Conservation (phyloP, 2,329 filamentous ascomycete species). For the Fusarium lyarnte region DNA sequence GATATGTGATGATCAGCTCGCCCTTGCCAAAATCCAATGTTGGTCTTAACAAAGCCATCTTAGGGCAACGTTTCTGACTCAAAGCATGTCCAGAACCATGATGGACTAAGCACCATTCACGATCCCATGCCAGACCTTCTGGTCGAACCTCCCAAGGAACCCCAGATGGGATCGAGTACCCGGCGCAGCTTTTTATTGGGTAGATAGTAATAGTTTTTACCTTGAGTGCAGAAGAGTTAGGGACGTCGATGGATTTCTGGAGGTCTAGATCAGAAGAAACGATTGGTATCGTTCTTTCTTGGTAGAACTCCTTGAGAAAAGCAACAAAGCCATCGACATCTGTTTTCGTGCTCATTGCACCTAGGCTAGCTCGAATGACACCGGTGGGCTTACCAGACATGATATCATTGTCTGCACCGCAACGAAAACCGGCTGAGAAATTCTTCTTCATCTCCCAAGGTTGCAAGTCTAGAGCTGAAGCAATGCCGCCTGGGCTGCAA, state of each 20-base stretch:
- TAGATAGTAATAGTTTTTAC: slow-evolving; percentile 79
- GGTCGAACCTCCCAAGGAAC: slow-evolving; percentile 78
- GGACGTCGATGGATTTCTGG: not conserved
- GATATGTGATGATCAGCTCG: slow-evolving; percentile 68
- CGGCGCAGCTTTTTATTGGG: slow-evolving; percentile 93
- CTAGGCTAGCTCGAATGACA: slow-evolving; percentile 84
- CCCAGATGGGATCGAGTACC: slow-evolving; percentile 73
- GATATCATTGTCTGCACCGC: slow-evolving; percentile 84
- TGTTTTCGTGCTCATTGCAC: slow-evolving; percentile 83
- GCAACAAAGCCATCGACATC: slow-evolving; percentile 78
- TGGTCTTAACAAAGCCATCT: slow-evolving; percentile 86
- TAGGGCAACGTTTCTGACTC: slow-evolving; percentile 87
- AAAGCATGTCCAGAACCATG: slow-evolving; percentile 84
- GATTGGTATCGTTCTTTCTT: slow-evolving; percentile 16
- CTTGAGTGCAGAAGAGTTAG: slow-evolving; percentile 20
- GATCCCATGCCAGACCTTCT: slow-evolving; percentile 92
- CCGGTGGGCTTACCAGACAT: slow-evolving; percentile 88
- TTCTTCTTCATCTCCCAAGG: slow-evolving; percentile 86
- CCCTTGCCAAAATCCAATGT: slow-evolving; percentile 75
- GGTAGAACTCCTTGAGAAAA: slow-evolving; percentile 74
- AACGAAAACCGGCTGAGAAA: slow-evolving; percentile 85
- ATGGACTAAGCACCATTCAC: slow-evolving; percentile 96
- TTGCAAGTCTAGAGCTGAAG: slow-evolving; percentile 74
- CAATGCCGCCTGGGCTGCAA: slow-evolving; percentile 91
- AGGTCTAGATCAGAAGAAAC: not conserved